Evolutionary conservation across 176 grass and related monocot genomes (phyloP).

Genomic region (Areca catechu): DNA sequence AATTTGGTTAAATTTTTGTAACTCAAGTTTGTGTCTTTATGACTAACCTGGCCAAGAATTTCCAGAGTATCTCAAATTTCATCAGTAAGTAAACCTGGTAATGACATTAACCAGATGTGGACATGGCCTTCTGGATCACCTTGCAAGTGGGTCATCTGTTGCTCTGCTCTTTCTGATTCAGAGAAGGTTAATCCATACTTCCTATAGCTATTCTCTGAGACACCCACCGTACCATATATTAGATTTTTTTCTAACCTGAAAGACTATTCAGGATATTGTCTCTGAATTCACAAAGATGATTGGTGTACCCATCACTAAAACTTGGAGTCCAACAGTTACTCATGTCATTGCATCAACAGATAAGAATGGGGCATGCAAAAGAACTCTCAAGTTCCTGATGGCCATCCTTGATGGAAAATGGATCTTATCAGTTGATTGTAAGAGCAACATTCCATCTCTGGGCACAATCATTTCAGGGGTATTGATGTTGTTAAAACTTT

Average conservation of each 20-base stretch:
- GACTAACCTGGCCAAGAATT: neutral
- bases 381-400: slow-evolving; percentile 87
- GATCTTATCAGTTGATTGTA: slow-evolving; percentile 77
- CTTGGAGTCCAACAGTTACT: slow-evolving; percentile 62
- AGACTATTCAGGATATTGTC: slow-evolving; percentile 34
- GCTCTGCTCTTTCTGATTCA: slow-evolving; percentile 66
- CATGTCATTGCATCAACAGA: slow-evolving; percentile 84
- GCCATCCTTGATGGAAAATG: slow-evolving; percentile 81
- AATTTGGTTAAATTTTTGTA: no score
- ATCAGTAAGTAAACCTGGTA: slow-evolving; percentile 19
- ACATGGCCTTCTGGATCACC: slow-evolving; percentile 59
- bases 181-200: slow-evolving; percentile 50
- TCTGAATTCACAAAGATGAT: slow-evolving; percentile 58
- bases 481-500: no score
- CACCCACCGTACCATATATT: no score
- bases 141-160: slow-evolving; percentile 74
- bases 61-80: slow-evolving; percentile 37
- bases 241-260: slow-evolving; percentile 25
- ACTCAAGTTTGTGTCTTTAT: no score
- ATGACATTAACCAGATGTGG: slow-evolving; percentile 33
- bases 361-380: slow-evolving; percentile 62
- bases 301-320: slow-evolving; percentile 43
- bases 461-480: neutral
- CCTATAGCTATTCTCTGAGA: no score
- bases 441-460: slow-evolving; percentile 1